phyloP scores from a whole-genome alignment of 805 yeast genomes.

The Pichia occidentalis region DNA sequence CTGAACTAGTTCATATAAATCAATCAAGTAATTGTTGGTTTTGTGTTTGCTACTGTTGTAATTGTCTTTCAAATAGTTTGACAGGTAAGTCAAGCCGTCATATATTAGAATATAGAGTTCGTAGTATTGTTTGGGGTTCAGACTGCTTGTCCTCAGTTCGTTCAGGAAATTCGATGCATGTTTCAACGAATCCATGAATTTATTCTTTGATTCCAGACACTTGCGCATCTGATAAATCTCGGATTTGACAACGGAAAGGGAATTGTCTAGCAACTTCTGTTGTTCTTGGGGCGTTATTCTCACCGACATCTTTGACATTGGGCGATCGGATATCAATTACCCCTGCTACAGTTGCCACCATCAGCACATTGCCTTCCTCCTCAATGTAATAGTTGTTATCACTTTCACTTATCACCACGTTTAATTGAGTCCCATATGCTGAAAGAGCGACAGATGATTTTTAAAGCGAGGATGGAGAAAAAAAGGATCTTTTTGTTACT shows the following conservation, averaged over 20 bases:
- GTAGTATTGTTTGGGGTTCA: constrained; percentile 88
- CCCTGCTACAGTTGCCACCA: no score
- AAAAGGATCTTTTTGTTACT: no score
- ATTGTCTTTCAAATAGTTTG: constrained; percentile 56
- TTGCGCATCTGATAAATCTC: constrained; percentile 74
- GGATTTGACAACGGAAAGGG: constrained; percentile 49
- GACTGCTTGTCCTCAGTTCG: constrained; percentile 68
- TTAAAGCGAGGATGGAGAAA: no score
- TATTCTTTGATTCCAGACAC: constrained; percentile 55
- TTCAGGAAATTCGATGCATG: constrained; percentile 78
- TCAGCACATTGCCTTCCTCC: no score
- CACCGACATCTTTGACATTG: constrained; percentile 13
- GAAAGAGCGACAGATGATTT: no score
- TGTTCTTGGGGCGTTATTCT: constrained; percentile 23
- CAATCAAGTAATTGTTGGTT: constrained; percentile 69
- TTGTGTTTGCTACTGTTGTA: constrained; percentile 32
- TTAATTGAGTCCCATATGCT: no score
- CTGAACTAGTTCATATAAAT: constrained; percentile 89
- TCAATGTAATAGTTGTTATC: no score
- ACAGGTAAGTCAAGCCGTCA: constrained; percentile 69
- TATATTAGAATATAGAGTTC: constrained; percentile 80
- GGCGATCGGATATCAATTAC: no score
- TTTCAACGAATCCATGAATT: constrained; percentile 80
- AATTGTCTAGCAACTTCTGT: constrained; percentile 34
- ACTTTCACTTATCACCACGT: no score